phyloP scores from a whole-genome alignment of 768 basidiomycete genomes.

The Goffeauzyma gilvescens region DNA sequence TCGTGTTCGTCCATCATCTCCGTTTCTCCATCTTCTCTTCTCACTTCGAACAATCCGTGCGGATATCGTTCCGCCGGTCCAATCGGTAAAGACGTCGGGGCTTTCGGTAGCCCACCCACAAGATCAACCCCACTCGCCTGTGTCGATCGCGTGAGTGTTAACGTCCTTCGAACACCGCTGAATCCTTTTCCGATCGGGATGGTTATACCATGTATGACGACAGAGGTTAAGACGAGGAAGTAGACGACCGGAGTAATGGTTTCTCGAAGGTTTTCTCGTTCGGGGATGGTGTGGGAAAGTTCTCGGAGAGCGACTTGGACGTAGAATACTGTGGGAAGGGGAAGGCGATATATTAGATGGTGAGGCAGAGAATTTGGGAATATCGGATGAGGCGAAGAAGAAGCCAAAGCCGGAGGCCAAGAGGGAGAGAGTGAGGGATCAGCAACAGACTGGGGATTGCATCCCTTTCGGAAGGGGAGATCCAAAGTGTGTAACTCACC shows the following conservation, averaged over 20 bases:
- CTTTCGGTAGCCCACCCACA: constrained; percentile 1
- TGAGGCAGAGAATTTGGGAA: constrained; percentile 3
- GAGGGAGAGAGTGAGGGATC: no score
- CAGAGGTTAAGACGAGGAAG: constrained; percentile 32
- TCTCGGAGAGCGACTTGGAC: constrained; percentile 31
- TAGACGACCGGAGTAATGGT: constrained; percentile 31
- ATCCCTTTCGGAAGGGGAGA: no score
- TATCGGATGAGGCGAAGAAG: no score
- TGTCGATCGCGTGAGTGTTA: constrained; percentile 14
- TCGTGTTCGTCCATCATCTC: constrained; percentile 4
- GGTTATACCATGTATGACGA: constrained; percentile 32
- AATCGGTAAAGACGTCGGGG: constrained; percentile 4
- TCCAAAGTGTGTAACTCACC: no score
- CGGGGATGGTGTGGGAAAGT: constrained; percentile 27
- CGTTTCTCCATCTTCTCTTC: no score
- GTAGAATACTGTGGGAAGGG: no score
- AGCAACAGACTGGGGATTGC: no score
- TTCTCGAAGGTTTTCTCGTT: constrained; percentile 20
- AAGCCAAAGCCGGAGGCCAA: no score
- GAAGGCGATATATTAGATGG: not conserved
- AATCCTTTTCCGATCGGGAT: constrained; percentile 32
- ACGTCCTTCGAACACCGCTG: constrained; percentile 13
- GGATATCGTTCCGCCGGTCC: not conserved
- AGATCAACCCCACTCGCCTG: not conserved
- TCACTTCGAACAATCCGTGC: no score